Conservation (phyloP, 768 basidiomycete species). For the Leccinum disarticulatum region DNA sequence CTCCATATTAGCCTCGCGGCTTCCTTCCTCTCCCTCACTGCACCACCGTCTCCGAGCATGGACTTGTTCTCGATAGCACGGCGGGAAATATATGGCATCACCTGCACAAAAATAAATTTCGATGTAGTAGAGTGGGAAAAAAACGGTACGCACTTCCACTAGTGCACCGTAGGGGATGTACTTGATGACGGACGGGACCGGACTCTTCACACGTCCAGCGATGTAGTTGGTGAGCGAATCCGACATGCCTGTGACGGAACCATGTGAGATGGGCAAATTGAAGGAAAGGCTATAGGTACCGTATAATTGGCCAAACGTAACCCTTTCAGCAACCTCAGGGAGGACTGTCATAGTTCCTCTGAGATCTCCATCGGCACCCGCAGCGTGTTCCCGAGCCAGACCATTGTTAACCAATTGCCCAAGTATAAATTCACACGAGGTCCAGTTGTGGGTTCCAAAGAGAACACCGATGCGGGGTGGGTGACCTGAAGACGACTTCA, state of each 20-base stretch:
- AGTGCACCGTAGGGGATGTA: slow-evolving; percentile 78
- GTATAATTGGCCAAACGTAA: slow-evolving; percentile 80
- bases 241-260: slow-evolving; percentile 65
- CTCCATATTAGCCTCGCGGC: slow-evolving; percentile 30
- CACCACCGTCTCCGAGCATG: slow-evolving; percentile 72
- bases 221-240: slow-evolving; percentile 77
- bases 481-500: slow-evolving; percentile 27
- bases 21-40: slow-evolving; percentile 39
- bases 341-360: slow-evolving; percentile 41
- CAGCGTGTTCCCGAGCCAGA: slow-evolving; percentile 36
- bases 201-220: slow-evolving; percentile 47
- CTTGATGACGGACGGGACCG: slow-evolving; percentile 79
- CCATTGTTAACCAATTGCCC: slow-evolving; percentile 56
- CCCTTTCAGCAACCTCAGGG: slow-evolving; percentile 58
- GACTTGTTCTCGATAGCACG: slow-evolving; percentile 94
- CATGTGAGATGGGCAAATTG: not conserved
- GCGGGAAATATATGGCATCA: slow-evolving; percentile 87
- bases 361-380: slow-evolving; percentile 14
- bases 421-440: slow-evolving; percentile 61
- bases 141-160: slow-evolving; percentile 46
- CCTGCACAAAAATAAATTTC: slow-evolving; percentile 36
- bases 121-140: not conserved
- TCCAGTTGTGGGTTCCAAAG: slow-evolving; percentile 87
- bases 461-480: slow-evolving; percentile 55
- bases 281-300: slow-evolving; percentile 46